Evolutionary conservation across 2,329 filamentous ascomycete genomes (phyloP).

Genomic region (Epichloe typhina): DNA sequence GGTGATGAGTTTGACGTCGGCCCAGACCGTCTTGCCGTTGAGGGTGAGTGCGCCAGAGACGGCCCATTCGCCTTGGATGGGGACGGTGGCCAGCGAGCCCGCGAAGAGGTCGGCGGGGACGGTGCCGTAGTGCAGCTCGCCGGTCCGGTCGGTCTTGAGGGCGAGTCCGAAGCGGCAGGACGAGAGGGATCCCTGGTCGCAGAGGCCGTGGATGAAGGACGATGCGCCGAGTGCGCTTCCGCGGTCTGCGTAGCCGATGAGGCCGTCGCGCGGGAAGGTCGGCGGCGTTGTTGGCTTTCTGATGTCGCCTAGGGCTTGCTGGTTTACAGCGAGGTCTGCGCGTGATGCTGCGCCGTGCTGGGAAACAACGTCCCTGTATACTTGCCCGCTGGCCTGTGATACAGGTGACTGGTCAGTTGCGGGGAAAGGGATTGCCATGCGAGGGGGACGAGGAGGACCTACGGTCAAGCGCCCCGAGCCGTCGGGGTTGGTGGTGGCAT

Average conservation of each 20-base stretch:
- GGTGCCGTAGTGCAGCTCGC: constrained; percentile 10
- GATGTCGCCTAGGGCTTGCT: constrained; percentile 5
- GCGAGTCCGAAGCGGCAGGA: constrained; percentile 11
- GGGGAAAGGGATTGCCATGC: too few relatives aligned
- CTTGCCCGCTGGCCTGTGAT: constrained; percentile 8
- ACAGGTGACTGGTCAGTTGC: too few relatives aligned
- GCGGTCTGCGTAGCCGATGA: constrained; percentile 9
- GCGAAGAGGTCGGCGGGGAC: constrained; percentile 3
- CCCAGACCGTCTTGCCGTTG: neutral
- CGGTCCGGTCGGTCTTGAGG: constrained; percentile 9
- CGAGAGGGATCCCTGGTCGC: constrained; percentile 7
- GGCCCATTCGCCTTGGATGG: neutral
- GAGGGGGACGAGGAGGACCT: neutral
- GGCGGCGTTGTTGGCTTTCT: neutral
- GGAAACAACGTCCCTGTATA: constrained; percentile 9
- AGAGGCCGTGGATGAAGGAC: constrained; percentile 10
- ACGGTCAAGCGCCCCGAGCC: constrained; percentile 3
- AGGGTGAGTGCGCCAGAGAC: neutral
- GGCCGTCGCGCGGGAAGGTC: constrained; percentile 10
- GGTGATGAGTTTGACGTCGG: constrained; percentile 4
- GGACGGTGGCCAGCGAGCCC: neutral
- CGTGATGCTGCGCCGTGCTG: constrained; percentile 6
- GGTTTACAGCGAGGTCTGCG: constrained; percentile 5
- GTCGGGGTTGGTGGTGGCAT: constrained; percentile 10
- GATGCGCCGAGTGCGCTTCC: constrained; percentile 3